Base-by-base conservation (phyloP, 2,329 filamentous ascomycete genomes). In the Colletotrichum filicis region DNA sequence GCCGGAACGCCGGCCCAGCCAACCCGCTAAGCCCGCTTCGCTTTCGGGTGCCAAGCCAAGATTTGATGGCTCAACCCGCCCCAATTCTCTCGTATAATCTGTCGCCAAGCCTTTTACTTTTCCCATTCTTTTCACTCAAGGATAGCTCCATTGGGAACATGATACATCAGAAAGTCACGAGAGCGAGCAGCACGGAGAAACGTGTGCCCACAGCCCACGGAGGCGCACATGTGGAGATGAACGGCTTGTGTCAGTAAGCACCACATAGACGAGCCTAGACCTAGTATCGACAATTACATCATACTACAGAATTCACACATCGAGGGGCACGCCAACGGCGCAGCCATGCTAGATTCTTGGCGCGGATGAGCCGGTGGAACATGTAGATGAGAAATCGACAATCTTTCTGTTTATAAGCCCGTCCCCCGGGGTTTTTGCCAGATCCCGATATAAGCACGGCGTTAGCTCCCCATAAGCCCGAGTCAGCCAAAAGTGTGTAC, bases 341-440 rank as follows among this genome's bases (percentile, higher is more conserved):
- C 19, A 7, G 16, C 11, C 30, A 22, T 42, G 19, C 3, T 16
- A 26, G 16, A 35, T 63, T 49, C 56, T 62, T 52, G 53, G 52
- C 30, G 22, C 30, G 53, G 49, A 35, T 35, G 12, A 30, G 49
- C 62, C 30, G 22, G 22, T 58, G 24, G 9, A 82, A 30, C 16
- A 28, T 11, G 16, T 12, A 24, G 11, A 5, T 22, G 49, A 32
- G 42, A 52, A 49, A 30, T 37, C 42, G 24, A 35, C 30, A 2
- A n/a, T 16, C 28, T 16, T 52, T 35, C 19, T 42, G n/a, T 35
- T 16, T 16, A 69, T 12, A 68, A 26, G 12, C 8, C 3, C 16
- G 35, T 42, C 37, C 37, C 35, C 37, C 37, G 37, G 42, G 2
- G 22, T 52, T 22, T 37, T 37, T 49, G 28, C 14, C 1, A 32